A percentile compares a stretch with the other conserved stretches of the same genome.
Conservation (phyloP, 148 eudicot species). For the Fagopyrum homotropicum region DNA sequence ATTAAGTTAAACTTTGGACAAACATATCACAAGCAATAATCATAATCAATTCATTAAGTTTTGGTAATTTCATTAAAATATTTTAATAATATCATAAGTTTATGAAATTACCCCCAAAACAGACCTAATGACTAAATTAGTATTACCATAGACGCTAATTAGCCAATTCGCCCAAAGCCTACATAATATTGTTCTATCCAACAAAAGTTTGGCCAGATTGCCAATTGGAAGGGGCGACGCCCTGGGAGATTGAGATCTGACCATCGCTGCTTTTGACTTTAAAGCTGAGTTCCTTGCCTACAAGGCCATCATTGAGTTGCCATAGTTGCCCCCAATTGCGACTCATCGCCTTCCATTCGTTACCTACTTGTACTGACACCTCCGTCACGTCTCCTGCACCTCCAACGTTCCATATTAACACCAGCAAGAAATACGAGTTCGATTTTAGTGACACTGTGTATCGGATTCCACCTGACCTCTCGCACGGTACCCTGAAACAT, state of each 20-base stretch:
- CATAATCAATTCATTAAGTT: no score
- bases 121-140: no score
- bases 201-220: conserved; percentile 72
- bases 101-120: no score
- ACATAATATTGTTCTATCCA: no score
- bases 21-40: no score
- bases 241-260: conserved; percentile 62
- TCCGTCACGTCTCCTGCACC: conserved; percentile 58
- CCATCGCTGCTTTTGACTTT: conserved; percentile 55
- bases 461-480: conserved; percentile 53
- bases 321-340: conserved; percentile 90
- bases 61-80: no score
- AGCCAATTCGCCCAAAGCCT: no score
- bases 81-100: no score
- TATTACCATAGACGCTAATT: no score
- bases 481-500: conserved; percentile 57
- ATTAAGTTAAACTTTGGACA: no score
- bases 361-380: conserved; percentile 13
- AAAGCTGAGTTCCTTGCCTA: conserved; percentile 65
- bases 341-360: conserved; percentile 68
- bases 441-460: conserved; percentile 48
- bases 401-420: conserved; percentile 60
- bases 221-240: conserved; percentile 60
- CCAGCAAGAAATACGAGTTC: conserved; percentile 41
- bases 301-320: conserved; percentile 56